Evolutionary conservation across 1,284 basidiomycete species (phyloP), one percentile per base, ranked within the genome.

Genomic region (Ustilago trichophora): DNA sequence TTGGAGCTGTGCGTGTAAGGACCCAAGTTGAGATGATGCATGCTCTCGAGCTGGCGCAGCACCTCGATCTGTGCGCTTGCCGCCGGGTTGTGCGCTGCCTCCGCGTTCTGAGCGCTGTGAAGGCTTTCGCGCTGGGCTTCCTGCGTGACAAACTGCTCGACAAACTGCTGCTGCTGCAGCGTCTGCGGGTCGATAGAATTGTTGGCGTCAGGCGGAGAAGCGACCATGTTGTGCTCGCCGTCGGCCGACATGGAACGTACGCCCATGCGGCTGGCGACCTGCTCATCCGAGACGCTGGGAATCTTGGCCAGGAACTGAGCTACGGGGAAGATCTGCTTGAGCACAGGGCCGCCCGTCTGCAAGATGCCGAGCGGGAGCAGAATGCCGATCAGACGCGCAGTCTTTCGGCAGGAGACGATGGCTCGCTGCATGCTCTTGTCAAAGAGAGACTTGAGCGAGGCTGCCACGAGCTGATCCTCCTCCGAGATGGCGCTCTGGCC

Each of bases 1-100:
- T 78, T 79, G 22, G 66, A 70, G 16, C 49, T 65, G n/a, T 59
- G 51, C 18, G 75, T 75, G 47, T 69, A 80, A 0, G 77, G 68
- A 1, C 60, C 66, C 4, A 78, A 57, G 15, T 64, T 45, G 24
- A 62, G 36, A 10, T 48, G 45, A 24, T 68, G 64, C 64, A 68
- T 68, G 12, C 63, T 47, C 35, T 58, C 60, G 9, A 67, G 41
- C 34, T 65, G 54, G 11, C 55, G 46, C 15, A 68, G 42, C n/a
- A 68, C 53, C 21, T 62, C 47, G 16, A 50, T 13, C 9, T 58
- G 48, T 6, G 55, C 51, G 16, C 43, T 51, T 22, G 47, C 49
- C 12, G 40, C 27, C 26, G 32, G 54, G 37, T 32, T 27, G 24
- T 41, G 43, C 36, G 21, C 40, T 40, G 19, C 41, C 10, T 38